Base-by-base conservation (phyloP, 2,329 filamentous ascomycete genomes). In the Pyrenophora teres region DNA sequence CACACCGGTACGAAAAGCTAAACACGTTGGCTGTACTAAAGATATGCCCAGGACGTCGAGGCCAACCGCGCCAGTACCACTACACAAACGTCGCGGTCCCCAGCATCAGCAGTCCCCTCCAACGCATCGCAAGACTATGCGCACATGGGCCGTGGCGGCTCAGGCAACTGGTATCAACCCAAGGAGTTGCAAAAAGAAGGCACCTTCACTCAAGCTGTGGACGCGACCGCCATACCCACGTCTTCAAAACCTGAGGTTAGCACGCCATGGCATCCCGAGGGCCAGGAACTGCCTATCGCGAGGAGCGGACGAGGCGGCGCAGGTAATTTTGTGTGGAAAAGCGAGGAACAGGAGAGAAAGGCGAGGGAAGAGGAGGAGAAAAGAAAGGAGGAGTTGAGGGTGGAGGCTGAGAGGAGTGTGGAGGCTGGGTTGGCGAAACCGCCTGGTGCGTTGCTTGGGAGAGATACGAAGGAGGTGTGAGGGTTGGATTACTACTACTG, bases 161-260 rank as follows among this genome's bases (percentile, higher is more conserved):
- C 74, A 4, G 78, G 77, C 3, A 80, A 80, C 63, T 78, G 70
- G 68, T 79, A 77, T 60, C 71, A 73, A 35, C 77, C 77, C 23
- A 63, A 69, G 27, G 65, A 74, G 25, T 67, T 79, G 19, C 61
- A 62, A 9, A 55, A 72, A 46, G 72, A 67, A 6, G 77, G 77
- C 43, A 68, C 65, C 4, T 79, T 78, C 57, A 60, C 60, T 6
- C 54, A 64, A 12, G 48, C 65, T 21, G 31, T 39, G 40, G 70
- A 74, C 19, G 49, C 69, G 4, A 73, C 69, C 10, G 62, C 67
- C 9, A 45, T 57, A 2, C 70, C 69, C 3, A 65, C 64, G 13
- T 53, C 55, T 15, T 49, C 59, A 8, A 69, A 65, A 30, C 65
- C 67, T 2, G 57, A 65, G 4, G 38, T 69, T 9, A 68, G 60